Evolutionary conservation across 805 yeast species (phyloP), one percentile per base, ranked within the genome.

Genomic region (Monosporozyma yasuniensis): DNA sequence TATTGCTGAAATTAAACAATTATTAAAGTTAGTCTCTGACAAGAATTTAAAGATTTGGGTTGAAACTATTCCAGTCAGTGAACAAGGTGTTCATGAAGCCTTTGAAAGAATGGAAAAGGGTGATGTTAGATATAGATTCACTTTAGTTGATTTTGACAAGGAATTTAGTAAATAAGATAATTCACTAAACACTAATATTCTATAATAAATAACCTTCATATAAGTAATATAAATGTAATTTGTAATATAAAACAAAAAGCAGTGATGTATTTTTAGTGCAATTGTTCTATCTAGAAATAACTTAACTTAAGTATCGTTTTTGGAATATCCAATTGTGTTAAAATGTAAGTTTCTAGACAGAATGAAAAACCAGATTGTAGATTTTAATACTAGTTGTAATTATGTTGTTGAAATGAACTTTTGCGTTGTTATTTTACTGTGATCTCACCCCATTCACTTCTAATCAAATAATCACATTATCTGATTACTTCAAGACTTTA

Each of bases 51-150:
- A 70, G 55, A 77, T 80, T 19, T 75, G 79, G 80, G 65, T 77
- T 50, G 81, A 78, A 65, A 73, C 72, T 39, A 61, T 77, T 28
- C 78, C 75, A 35, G 73, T 78, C 46, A 63, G 63, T 52, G 80
- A 70, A 55, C 70, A 65, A 35, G 70, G 69, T 54, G 74, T 75
- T 42, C 60, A 66, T 12, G 58, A 62, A 37, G 80, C 75, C 1
- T 75, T 77, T 67, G 67, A 71, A 45, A 74, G 78, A 65, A 70
- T 75, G 65, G 68, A 67, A 28, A 57, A 68, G 14, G 79, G 80
- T 59, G 79, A 78, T 53, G 78, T 76, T 27, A 74, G 74, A 56
- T 79, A 75, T 59, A 73, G 83, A 69, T 76, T 75, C 55, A 78
- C 76, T 21, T 71, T 78, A 52, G 72, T 75, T 32, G 75, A 74